A percentile compares a stretch with the other conserved stretches of the same genome.
Conservation (phyloP, 2,329 filamentous ascomycete genomes). For the Claviceps sp. region DNA sequence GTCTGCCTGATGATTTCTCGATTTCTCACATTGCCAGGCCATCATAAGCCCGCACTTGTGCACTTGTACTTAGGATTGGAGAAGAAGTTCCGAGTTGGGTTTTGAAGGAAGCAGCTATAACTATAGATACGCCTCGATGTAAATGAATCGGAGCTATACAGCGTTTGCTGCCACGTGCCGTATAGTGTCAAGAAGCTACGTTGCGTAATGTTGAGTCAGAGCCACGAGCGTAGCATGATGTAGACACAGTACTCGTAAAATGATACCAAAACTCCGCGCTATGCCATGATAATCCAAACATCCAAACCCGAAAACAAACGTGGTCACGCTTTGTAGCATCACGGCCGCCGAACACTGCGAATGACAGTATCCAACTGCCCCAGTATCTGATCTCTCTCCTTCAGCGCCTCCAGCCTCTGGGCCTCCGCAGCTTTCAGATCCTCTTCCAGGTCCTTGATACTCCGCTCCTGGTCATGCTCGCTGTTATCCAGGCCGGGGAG, state of each 20-base stretch:
- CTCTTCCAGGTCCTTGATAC: constrained; percentile 51
- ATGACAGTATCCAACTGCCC: constrained; percentile 48
- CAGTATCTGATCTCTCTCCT: constrained; percentile 49
- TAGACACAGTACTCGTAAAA: not conserved
- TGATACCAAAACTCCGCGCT: constrained; percentile 16
- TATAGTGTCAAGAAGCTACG: too few species aligned
- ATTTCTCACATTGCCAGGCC: not conserved
- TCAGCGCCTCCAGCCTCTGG: constrained; percentile 48
- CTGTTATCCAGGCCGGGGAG: constrained; percentile 69
- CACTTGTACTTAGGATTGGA: not conserved
- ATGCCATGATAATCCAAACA: constrained; percentile 5
- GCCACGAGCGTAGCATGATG: too few species aligned
- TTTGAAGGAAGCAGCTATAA: too few species aligned
- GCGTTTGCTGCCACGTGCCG: too few species aligned
- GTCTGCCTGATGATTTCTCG: not conserved
- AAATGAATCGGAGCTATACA: too few species aligned
- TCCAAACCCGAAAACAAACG: not conserved
- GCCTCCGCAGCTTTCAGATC: constrained; percentile 50
- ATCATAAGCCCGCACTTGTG: not conserved
- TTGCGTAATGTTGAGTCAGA: too few species aligned
- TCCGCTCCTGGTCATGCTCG: constrained; percentile 60
- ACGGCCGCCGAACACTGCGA: constrained; percentile 44
- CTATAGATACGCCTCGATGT: too few species aligned
- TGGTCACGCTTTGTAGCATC: constrained; percentile 11
- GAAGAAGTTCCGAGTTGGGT: not conserved